These are phyloP conservation scores for Croton setiger DNA, from an alignment of 441 rosid species.

Conservation along the genomic window DNA sequence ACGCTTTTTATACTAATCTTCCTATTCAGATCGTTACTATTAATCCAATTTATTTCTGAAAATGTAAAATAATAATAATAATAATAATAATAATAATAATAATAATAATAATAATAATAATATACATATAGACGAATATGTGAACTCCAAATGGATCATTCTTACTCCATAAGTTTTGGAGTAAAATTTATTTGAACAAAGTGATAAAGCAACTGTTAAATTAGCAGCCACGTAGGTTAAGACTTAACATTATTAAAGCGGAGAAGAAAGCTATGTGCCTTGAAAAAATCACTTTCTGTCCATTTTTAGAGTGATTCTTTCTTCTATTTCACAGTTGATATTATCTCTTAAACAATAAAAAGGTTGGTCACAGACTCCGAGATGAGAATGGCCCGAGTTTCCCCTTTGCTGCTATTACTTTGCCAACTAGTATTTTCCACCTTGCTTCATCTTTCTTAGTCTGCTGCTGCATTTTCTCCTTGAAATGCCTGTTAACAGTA, in stretches of 20 bases:
- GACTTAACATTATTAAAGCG: not conserved
- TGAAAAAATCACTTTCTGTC: not conserved
- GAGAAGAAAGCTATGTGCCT: not conserved
- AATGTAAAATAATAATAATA: no score
- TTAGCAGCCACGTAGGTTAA: no score
- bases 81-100: no score
- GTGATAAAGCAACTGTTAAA: no score
- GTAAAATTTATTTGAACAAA: no score
- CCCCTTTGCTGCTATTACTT: conserved; percentile 55
- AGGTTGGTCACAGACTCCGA: conserved; percentile 24
- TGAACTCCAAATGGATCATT: no score
- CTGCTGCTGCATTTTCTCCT: conserved; percentile 61
- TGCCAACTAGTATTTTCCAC: conserved; percentile 64
- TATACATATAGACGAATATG: no score
- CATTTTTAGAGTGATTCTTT: conserved; percentile 1
- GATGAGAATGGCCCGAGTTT: conserved; percentile 47
- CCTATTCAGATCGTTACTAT: no score
- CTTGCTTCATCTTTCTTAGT: conserved; percentile 66
- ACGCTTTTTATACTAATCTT: no score
- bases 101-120: no score
- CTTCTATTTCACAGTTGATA: conserved; percentile 12
- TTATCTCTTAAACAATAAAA: conserved; percentile 6
- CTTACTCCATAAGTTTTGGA: no score
- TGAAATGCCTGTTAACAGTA: conserved; percentile 44
- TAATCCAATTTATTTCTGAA: no score